Evolutionary conservation across 495 filamentous ascomycete species (phyloP).

Genomic region (Aspergillus indologenus): DNA sequence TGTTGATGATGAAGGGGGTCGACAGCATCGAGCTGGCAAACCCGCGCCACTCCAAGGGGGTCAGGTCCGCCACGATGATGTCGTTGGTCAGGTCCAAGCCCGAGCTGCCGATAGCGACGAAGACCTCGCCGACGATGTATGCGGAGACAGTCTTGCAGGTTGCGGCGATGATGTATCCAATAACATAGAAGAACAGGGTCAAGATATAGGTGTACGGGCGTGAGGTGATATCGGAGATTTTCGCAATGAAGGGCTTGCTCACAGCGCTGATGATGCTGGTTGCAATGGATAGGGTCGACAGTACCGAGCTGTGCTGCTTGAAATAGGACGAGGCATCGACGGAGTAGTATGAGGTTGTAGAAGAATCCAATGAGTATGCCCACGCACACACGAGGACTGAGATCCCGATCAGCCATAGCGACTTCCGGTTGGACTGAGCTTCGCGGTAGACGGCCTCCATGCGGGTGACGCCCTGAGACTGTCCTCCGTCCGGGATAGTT

Average conservation of each 20-base stretch:
- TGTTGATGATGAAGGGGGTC: constrained; percentile 55
- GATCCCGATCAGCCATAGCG: constrained; percentile 10
- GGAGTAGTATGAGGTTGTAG: constrained; percentile 12
- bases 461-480: constrained; percentile 14
- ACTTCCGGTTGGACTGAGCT: constrained; percentile 9
- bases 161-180: constrained; percentile 42
- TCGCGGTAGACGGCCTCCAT: constrained; percentile 17
- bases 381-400: constrained; percentile 14
- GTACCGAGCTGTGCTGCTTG: constrained; percentile 7
- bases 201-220: constrained; percentile 46
- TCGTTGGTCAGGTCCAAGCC: constrained; percentile 48
- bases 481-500: not conserved
- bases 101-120: constrained; percentile 49
- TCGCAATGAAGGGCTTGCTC: constrained; percentile 58
- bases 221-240: constrained; percentile 61
- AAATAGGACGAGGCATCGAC: constrained; percentile 12
- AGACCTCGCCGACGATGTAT: constrained; percentile 40
- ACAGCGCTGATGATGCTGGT: constrained; percentile 54
- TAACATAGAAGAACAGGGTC: constrained; percentile 24
- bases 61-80: constrained; percentile 60
- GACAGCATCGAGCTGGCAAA: constrained; percentile 51
- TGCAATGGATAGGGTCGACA: constrained; percentile 19
- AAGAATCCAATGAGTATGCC: constrained; percentile 14
- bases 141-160: constrained; percentile 32
- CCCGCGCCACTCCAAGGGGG: constrained; percentile 53